Evolutionary conservation across 768 basidiomycete genomes (phyloP).

Genomic region (Mycena capillaripes): DNA sequence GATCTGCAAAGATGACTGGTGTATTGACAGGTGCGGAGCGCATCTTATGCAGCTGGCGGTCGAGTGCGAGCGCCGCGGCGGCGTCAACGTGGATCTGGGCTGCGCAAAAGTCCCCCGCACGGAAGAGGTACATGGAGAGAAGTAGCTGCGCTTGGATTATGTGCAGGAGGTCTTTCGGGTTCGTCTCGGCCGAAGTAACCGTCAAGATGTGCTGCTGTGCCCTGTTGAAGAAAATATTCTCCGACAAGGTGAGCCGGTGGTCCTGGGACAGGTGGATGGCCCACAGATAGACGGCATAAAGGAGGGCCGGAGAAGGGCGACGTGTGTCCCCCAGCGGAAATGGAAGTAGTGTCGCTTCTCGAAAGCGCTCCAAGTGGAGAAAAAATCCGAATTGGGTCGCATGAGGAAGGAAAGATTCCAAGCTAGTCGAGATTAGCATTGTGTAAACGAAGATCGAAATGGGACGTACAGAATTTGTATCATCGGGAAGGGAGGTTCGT

Average conservation of each 20-base stretch:
- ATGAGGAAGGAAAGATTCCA: conserved; percentile 28
- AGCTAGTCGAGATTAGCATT: neutral
- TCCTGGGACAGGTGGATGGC: conserved; percentile 21
- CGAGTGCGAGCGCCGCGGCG: conserved; percentile 18
- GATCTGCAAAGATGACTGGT: neutral
- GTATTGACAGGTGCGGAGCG: conserved; percentile 1
- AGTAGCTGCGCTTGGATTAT: conserved; percentile 32
- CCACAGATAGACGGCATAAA: conserved; percentile 28
- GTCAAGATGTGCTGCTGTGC: conserved; percentile 21
- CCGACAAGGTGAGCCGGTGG: conserved; percentile 9
- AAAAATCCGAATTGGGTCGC: conserved; percentile 31
- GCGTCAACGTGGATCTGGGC: conserved; percentile 26
- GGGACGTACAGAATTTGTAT: conserved; percentile 8
- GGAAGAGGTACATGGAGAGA: conserved; percentile 24
- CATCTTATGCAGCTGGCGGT: conserved; percentile 20
- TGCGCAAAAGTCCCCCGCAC: conserved; percentile 16
- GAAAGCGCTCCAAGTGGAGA: conserved; percentile 18
- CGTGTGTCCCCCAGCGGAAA: conserved; percentile 17
- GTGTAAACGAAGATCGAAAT: neutral
- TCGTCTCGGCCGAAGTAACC: neutral
- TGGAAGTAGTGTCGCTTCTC: conserved; percentile 14
- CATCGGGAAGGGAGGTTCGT: conserved; percentile 18
- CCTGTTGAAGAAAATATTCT: conserved; percentile 8
- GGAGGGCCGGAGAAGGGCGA: conserved; percentile 24
- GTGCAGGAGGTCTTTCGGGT: neutral